Base-by-base conservation (phyloP, 2,329 filamentous ascomycete genomes). In the Ploettnerulaceae sp. region DNA sequence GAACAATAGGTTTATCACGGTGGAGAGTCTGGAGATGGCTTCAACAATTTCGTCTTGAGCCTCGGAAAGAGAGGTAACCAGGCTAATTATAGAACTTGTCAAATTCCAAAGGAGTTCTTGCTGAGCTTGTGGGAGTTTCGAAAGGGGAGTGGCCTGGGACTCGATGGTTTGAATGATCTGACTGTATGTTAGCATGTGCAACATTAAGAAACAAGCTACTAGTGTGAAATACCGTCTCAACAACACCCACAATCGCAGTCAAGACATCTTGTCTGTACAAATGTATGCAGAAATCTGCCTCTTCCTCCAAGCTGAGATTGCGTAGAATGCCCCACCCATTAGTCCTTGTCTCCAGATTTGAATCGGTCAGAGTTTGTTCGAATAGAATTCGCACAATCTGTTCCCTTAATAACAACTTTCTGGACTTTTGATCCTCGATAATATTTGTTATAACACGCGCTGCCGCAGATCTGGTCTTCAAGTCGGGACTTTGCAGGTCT, bases 241-340 rank as follows among this genome's bases (percentile, higher is more conserved):
- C 66, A 11, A 78, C 78, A 60, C 75, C 73, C 47, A 77, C 72
- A 48, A 84, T 71, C 15, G 80, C 77, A 21, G 76, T 78, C 49
- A 85, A 58, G 11, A 83, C 64, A 61, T 84, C 81, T 21, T 76
- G 67, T 33, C 82, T 69, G 57, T 75, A 84, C 47, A 86, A 63
- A 55, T 85, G 80, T 15, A 85, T 68, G 52, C 79, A 82, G 49
- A 85, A 84, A 57, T 84, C 81, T 9, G 75, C 69, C 56, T 82
- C 81, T 61, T 85, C 82, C 58, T 82, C 76, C 52, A 76, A 69
- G 2, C 75, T 76, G 43, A 86, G 69, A 32, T 78, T 73, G 53
- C 75, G 72, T 42, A 86, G 67, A 53, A 84, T 81, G 9, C 76
- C 75, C 82, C 82, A 86, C n/a, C 79, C 82, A 15, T 80, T 77